phyloP scores from a whole-genome alignment of 345 rosid genomes.

The Diplotaxis tenuifolia region DNA sequence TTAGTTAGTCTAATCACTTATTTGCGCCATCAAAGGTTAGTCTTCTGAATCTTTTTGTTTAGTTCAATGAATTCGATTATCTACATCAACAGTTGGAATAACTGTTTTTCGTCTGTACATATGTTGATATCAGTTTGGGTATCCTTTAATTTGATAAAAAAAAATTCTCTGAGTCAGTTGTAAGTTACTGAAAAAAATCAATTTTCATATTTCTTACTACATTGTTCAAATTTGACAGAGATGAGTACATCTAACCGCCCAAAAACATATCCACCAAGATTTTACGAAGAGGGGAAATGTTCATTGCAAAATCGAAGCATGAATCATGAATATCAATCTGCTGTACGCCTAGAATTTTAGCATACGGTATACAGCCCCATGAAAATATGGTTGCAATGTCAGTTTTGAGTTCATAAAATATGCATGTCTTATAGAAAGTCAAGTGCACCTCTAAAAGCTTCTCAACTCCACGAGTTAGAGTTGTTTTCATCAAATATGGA shows the following conservation, averaged over 20 bases:
- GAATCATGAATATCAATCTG: neutral
- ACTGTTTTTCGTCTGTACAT: neutral
- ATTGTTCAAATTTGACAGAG: neutral
- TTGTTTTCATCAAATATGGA: too few relatives aligned
- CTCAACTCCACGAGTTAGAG: too few relatives aligned
- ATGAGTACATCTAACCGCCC: neutral
- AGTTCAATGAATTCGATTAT: neutral
- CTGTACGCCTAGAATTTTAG: too few relatives aligned
- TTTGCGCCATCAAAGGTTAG: neutral
- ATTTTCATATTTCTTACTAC: neutral
- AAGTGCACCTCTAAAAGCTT: too few relatives aligned
- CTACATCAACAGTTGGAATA: neutral
- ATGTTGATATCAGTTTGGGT: neutral
- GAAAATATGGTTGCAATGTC: too few relatives aligned
- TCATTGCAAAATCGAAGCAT: neutral
- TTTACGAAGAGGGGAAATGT: neutral
- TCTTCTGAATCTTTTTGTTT: neutral
- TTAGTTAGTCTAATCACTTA: neutral
- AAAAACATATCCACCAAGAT: neutral
- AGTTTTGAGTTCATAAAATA: too few relatives aligned
- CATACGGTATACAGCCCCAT: too few relatives aligned
- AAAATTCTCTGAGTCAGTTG: too few relatives aligned
- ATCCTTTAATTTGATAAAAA: neutral
- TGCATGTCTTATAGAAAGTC: too few relatives aligned
- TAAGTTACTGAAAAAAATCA: neutral